phyloP scores from a whole-genome alignment of 1,139 yeast genomes.

The Yamadazyma songkhlaensis region DNA sequence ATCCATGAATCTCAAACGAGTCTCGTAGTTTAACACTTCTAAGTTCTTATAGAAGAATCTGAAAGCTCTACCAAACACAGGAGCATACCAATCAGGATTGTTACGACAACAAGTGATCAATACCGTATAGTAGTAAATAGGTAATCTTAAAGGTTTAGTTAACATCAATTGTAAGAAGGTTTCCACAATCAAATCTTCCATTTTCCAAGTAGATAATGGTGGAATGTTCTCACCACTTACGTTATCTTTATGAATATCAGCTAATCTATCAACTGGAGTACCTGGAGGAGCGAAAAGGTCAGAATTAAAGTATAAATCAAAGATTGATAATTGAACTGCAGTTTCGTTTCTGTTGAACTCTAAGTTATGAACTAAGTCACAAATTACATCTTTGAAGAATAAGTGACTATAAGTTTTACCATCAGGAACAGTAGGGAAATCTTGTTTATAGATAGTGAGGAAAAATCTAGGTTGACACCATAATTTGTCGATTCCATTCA shows the following conservation, averaged over 20 bases:
- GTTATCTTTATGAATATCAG: conserved; percentile 35
- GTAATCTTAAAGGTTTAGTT: conserved; percentile 66
- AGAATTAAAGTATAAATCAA: conserved; percentile 71
- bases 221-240: conserved; percentile 42
- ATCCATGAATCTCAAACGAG: conserved; percentile 70
- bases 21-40: conserved; percentile 70
- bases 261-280: conserved; percentile 70
- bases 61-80: conserved; percentile 92
- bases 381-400: conserved; percentile 69
- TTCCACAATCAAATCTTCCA: conserved; percentile 89
- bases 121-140: conserved; percentile 81
- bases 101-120: conserved; percentile 84
- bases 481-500: conserved; percentile 31
- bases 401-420: conserved; percentile 53
- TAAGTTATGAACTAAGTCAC: conserved; percentile 72
- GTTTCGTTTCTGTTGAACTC: conserved; percentile 90
- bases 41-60: conserved; percentile 75
- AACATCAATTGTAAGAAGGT: conserved; percentile 68
- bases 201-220: conserved; percentile 72
- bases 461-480: conserved; percentile 55
- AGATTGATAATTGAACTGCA: conserved; percentile 73
- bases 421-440: conserved; percentile 72
- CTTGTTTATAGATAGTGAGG: conserved; percentile 62
- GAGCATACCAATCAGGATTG: conserved; percentile 90
- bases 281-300: conserved; percentile 82